Conservation (phyloP, 2,329 filamentous ascomycete genomes). For the Xylaria sp. region DNA sequence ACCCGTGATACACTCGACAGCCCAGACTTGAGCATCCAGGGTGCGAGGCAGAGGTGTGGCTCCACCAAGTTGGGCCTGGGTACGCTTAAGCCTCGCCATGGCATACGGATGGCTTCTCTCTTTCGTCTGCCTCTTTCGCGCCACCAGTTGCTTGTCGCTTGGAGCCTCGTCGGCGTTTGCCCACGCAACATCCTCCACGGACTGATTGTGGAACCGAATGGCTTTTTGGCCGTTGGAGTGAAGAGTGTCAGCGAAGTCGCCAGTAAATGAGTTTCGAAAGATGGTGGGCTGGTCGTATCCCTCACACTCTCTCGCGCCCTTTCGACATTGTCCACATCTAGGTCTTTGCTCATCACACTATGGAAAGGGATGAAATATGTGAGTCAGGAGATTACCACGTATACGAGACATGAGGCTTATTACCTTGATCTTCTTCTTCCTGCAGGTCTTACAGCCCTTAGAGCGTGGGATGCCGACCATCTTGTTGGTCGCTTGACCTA, state of each 20-base stretch:
- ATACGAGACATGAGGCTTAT: neutral
- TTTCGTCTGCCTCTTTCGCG: neutral
- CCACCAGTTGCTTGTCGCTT: neutral
- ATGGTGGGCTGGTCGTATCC: conserved; percentile 36
- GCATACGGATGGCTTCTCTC: conserved; percentile 18
- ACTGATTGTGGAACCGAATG: conserved; percentile 19
- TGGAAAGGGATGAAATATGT: neutral
- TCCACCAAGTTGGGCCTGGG: conserved; percentile 4
- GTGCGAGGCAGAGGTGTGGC: conserved; percentile 22
- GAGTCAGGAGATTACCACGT: neutral
- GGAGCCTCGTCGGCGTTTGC: neutral
- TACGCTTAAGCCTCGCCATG: conserved; percentile 4
- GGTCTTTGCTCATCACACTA: conserved; percentile 41
- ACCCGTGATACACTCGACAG: conserved; percentile 35
- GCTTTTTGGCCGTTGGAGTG: neutral
- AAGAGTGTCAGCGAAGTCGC: conserved; percentile 21
- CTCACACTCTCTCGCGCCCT: conserved; percentile 38
- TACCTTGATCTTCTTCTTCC: conserved; percentile 43
- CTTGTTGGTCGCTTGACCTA: neutral
- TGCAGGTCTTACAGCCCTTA: conserved; percentile 41
- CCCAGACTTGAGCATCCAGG: conserved; percentile 30
- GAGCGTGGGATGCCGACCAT: conserved; percentile 43
- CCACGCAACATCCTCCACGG: conserved; percentile 16
- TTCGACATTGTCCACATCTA: conserved; percentile 40
- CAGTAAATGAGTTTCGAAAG: conserved; percentile 37